Conservation (phyloP, 768 basidiomycete genomes). For the Gelatoporia subvermispora region DNA sequence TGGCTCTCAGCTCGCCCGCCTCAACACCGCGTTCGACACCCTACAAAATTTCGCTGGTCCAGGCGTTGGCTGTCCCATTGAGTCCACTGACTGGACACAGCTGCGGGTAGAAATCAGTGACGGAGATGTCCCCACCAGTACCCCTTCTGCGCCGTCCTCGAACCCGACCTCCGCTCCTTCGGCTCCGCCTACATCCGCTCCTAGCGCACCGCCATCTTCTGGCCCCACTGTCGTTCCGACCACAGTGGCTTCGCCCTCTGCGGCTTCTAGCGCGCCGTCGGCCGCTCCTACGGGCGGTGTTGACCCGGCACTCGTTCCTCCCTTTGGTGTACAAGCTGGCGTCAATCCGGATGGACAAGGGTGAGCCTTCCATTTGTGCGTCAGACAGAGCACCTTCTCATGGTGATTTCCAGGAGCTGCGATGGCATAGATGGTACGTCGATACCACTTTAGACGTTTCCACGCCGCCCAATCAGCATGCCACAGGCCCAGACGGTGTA, state of each 20-base stretch:
- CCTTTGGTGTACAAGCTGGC: conserved; percentile 12
- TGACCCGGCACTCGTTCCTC: conserved; percentile 15
- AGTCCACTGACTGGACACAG: conserved; percentile 37
- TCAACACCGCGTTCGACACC: conserved; percentile 57
- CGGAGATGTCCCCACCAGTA: neutral
- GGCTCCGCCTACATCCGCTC: neutral
- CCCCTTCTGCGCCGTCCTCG: too few species aligned
- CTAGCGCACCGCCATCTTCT: neutral
- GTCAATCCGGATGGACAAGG: conserved; percentile 13
- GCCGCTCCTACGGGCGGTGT: conserved; percentile 9
- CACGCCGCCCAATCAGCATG: neutral
- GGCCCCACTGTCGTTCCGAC: neutral
- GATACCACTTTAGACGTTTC: too few species aligned
- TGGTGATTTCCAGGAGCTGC: conserved; percentile 19
- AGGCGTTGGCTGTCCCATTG: conserved; percentile 64
- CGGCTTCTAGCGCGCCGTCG: conserved; percentile 2
- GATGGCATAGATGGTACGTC: conserved; percentile 22
- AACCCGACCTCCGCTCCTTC: neutral
- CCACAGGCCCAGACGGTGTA: conserved; percentile 20
- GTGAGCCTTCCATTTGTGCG: neutral
- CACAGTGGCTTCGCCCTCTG: neutral
- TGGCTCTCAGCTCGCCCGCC: conserved; percentile 47
- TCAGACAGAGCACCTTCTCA: neutral
- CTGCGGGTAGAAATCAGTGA: conserved; percentile 14
- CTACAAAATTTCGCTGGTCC: conserved; percentile 71